Base-by-base conservation (phyloP, 1,284 basidiomycete genomes). In the Paramarasmius palmivorus region DNA sequence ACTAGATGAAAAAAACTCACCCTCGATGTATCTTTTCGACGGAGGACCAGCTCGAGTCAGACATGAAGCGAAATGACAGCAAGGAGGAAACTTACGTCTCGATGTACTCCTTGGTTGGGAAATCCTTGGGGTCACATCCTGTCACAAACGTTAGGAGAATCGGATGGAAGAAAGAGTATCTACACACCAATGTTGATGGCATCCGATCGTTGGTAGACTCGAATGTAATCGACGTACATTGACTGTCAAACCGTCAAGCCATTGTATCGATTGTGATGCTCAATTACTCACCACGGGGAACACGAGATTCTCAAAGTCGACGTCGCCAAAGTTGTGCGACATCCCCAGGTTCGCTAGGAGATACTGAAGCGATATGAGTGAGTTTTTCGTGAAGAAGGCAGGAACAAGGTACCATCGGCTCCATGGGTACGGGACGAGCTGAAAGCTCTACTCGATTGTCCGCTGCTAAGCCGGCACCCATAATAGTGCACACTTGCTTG, bases 291-390 rank as follows among this genome's bases (percentile, higher is more conserved):
- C n/a, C n/a, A 50, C 57, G 1, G 86, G 86, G 69, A 83, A 88
- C 3, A 61, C 62, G 39, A 88, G 70, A 26, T 80, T 59, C 0
- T 67, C 57, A 51, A 81, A 72, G 64, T 87, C 74, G 45, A 86
- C 78, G 2, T 57, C 52, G 40, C 81, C 82, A 61, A 91, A 88
- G 61, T 84, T 83, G 22, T 70, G 66, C 6, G 87, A 89, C 61
- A 90, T 79, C 51, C 85, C 88, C 63, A 91, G 68, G 65, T 87
- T 87, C 50, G 75, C 67, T 58, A 90, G 76, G 63, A 90, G 73
- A 66, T 87, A 80, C 76, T 78, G 52, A 8, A 45, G 29, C 12
- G 29, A 32, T 32, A 12, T 12, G 20, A 32, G n/a, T 12, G 19
- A 17, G 14, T n/a, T n/a, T 6, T n/a, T 38, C 25, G 59, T 35